phyloP scores from a whole-genome alignment of 495 filamentous ascomycete species.

The Aspergillus indologenus region DNA sequence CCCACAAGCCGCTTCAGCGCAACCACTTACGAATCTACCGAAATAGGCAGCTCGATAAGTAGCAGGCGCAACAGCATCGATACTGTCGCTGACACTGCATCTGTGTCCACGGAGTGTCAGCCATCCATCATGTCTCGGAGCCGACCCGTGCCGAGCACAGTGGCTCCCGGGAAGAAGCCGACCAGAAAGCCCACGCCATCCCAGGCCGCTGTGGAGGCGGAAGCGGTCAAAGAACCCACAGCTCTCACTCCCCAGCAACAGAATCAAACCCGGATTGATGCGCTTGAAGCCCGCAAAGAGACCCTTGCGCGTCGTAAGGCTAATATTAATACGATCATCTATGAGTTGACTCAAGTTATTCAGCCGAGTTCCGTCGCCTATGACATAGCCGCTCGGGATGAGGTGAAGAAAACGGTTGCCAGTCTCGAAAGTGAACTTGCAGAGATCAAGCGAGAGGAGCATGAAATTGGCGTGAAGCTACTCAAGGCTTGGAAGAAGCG shows the following conservation, averaged over 20 bases:
- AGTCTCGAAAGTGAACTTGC: constrained; percentile 69
- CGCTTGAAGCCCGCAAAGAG: constrained; percentile 64
- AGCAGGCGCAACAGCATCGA: constrained; percentile 44
- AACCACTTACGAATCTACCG: constrained; percentile 64
- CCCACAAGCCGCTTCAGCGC: constrained; percentile 70
- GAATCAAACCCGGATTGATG: constrained; percentile 59
- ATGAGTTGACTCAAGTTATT: constrained; percentile 64
- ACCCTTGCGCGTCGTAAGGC: constrained; percentile 61
- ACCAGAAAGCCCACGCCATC: constrained; percentile 53
- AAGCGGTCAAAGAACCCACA: constrained; percentile 55
- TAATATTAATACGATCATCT: constrained; percentile 69
- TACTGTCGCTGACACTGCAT: constrained; percentile 32
- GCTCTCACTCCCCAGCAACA: constrained; percentile 54
- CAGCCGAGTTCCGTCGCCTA: constrained; percentile 56
- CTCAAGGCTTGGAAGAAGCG: constrained; percentile 75
- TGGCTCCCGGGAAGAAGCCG: constrained; percentile 43
- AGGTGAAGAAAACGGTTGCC: constrained; percentile 70
- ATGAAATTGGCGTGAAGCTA: constrained; percentile 81
- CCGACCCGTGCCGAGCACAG: constrained; percentile 43
- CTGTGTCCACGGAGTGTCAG: constrained; percentile 34
- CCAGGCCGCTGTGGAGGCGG: constrained; percentile 39
- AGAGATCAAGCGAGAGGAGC: constrained; percentile 75
- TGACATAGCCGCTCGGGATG: constrained; percentile 56
- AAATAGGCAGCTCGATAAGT: constrained; percentile 32
- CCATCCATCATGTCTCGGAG: constrained; percentile 48